Base-by-base conservation (phyloP, 169 alveolate genomes). In the Plasmodium relictum region DNA sequence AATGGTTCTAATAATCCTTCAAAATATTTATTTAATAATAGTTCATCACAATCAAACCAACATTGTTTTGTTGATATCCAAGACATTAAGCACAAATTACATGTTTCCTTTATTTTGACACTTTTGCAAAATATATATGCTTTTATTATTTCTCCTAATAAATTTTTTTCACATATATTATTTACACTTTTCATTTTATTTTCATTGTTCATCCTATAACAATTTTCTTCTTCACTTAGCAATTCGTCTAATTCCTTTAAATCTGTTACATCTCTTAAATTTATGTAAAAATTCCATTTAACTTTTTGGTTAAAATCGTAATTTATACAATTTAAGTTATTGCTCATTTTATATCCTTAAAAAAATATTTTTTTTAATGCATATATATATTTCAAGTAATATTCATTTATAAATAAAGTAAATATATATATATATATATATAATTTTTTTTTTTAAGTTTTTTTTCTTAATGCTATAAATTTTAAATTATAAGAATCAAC, bases 1-100 rank as follows among this genome's bases (percentile, higher is more conserved):
- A 69, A 69, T 14, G 62, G 78, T 50, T 69, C 62, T n/a, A 69
- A 50, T 22, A 69, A 26, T 48, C 42, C 78, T 22, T 69, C 65
- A 69, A 69, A 69, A 69, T 69, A 45, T 69, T 69, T 69, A 45
- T 69, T 69, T 69, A 69, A 48, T 12, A 69, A 26, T 45, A 69
- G 22, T 7, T 45, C 44, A 69, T 69, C 65, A n/a, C 65, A 45
- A 48, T 69, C 65, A 45, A 45, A 69, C 78, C 78, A 69, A 48
- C 78, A 45, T 45, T 69, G 78, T 20, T 42, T 69, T 50, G 78
- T 69, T 12, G 65, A 69, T 45, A 69, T 45, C 65, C 78, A 45
- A 44, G 65, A 42, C 78, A 69, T 69, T 22, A 69, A 45, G 48
- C 78, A 69, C 48, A 45, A 18, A 69, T 69, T 69, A 69, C 78